Conservation (phyloP, 768 basidiomycete species). For the Amanita inopinata region DNA sequence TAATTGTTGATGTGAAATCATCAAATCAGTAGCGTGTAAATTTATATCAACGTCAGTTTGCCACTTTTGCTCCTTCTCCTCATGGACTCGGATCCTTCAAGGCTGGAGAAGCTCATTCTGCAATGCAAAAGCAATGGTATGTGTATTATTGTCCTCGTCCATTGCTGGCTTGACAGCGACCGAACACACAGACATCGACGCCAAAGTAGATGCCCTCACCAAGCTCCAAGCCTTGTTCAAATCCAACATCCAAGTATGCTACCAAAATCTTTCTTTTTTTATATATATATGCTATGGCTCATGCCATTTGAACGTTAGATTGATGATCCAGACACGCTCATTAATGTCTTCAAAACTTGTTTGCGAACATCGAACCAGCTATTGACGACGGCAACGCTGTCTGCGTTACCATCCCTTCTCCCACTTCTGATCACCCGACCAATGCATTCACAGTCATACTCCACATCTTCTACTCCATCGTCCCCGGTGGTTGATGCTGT, state of each 20-base stretch:
- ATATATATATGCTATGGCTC: background rate
- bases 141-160: slow-evolving; percentile 13
- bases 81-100: slow-evolving; percentile 44
- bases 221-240: slow-evolving; percentile 75
- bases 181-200: slow-evolving; percentile 61
- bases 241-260: slow-evolving; percentile 52
- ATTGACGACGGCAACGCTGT: slow-evolving; percentile 66
- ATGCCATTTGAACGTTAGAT: slow-evolving; percentile 35
- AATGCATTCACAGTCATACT: slow-evolving; percentile 21
- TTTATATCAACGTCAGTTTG: slow-evolving; percentile 2
- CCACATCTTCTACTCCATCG: slow-evolving; percentile 41
- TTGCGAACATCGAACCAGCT: slow-evolving; percentile 78
- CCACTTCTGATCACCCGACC: slow-evolving; percentile 47
- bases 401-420: slow-evolving; percentile 56
- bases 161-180: slow-evolving; percentile 5
- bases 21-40: too few species aligned
- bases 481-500: slow-evolving; percentile 39
- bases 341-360: slow-evolving; percentile 61
- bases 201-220: slow-evolving; percentile 69
- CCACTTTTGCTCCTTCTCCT: slow-evolving; percentile 14
- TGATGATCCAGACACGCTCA: slow-evolving; percentile 59
- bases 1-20: slow-evolving; percentile 6
- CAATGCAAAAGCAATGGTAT: slow-evolving; percentile 61
- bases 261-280: slow-evolving; percentile 5
- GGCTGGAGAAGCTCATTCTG: slow-evolving; percentile 49